Evolutionary conservation across 2,329 filamentous ascomycete species (phyloP), one percentile per base, ranked within the genome.

Genomic region (Fonsecaea nubica): DNA sequence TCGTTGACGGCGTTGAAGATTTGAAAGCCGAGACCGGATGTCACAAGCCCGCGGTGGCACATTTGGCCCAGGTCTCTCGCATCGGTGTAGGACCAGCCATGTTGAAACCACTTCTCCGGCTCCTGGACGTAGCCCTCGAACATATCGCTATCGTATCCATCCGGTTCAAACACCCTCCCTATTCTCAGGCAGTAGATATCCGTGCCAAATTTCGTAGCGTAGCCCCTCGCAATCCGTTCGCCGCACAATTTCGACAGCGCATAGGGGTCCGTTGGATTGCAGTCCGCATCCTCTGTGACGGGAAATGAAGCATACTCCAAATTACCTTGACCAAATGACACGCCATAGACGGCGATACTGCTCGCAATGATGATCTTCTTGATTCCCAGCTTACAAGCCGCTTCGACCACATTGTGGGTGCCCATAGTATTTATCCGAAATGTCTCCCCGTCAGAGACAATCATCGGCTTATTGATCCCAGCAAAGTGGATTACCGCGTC

Each of bases 1-100:
- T 87, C 82, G 71, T 89, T 89, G 0, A 85, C 86, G 1, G 86
- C 87, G 72, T 89, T 89, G 75, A 89, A 89, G 0, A 89, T 77
- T 72, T 89, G 86, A 69, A 87, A 89, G 0, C 87, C 87, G 8
- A 89, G 72, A 0, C 84, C 85, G 71, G 81, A 80, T 69, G 81
- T 84, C 67, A 81, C 69, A 4, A 88, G 79, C 13, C 79, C 82
- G 8, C 84, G 72, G 69, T 87, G 78, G 72, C 85, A 88, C 65
- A 89, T 88, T 74, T 85, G 84, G 0, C 86, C 87, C 2, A 89
- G 74, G 71, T 89, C 87, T 5, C 86, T 75, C 0, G 85, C 85
- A 73, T 89, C 87, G 18, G 86, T 86, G 73, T 89, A 89, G 15
- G 81, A 83, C 87, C 87, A 89, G 0, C 84, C 87, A 72, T 89